phyloP scores from a whole-genome alignment of 2,329 filamentous ascomycete species.

The Penicillium expansum region DNA sequence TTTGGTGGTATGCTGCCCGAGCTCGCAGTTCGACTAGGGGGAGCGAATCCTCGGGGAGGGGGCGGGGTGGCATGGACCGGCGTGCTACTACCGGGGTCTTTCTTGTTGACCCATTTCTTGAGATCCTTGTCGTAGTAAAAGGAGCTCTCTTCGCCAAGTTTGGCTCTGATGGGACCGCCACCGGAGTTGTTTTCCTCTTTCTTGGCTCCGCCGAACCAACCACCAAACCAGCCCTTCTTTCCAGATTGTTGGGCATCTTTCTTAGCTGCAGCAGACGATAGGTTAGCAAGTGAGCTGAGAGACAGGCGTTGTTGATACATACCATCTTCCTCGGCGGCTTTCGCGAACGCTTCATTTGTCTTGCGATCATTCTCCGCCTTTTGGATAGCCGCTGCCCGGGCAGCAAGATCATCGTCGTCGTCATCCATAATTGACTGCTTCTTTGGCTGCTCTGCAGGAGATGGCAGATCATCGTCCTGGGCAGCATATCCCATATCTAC shows the following conservation, averaged over 20 bases:
- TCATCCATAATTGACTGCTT: constrained; percentile 81
- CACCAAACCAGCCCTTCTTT: constrained; percentile 69
- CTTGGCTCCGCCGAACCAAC: constrained; percentile 74
- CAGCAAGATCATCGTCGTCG: constrained; percentile 66
- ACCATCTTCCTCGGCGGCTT: constrained; percentile 71
- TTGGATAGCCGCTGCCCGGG: constrained; percentile 51
- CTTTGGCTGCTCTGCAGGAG: constrained; percentile 58
- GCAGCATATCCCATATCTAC: constrained; percentile 33
- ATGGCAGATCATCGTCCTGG: constrained; percentile 48
- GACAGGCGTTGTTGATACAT: constrained; percentile 22
- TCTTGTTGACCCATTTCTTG: constrained; percentile 98
- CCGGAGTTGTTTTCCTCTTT: constrained; percentile 50
- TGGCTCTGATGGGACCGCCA: constrained; percentile 72
- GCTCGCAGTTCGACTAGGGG: constrained; percentile 54
- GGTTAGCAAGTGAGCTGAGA: constrained; percentile 34
- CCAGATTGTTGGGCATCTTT: constrained; percentile 29
- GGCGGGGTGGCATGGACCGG: constrained; percentile 68
- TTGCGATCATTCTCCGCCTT: constrained; percentile 64
- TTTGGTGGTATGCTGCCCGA: constrained; percentile 52
- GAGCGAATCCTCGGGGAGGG: constrained; percentile 63
- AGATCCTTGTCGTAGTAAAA: constrained; percentile 96
- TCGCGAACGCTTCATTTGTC: constrained; percentile 80
- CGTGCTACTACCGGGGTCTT: constrained; percentile 65
- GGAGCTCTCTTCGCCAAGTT: constrained; percentile 87
- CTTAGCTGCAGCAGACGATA: constrained; percentile 45